Base-by-base conservation (phyloP, 2,329 filamentous ascomycete species). In the Drechslera avenae region DNA sequence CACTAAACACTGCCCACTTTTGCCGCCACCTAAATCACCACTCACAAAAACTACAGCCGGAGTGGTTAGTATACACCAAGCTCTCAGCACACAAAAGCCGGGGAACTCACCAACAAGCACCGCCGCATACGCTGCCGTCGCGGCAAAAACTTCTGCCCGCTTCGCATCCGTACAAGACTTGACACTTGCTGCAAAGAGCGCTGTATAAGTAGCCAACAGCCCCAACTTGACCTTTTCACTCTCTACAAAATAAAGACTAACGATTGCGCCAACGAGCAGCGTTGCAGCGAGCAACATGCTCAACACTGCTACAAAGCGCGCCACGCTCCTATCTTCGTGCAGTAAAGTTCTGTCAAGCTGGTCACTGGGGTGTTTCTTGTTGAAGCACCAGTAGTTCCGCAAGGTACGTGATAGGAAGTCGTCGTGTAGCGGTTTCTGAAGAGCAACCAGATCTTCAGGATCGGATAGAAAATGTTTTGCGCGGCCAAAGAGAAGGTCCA, bases 81-180 rank as follows among this genome's bases (percentile, higher is more conserved):
- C 5, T 21, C n/a, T 14, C 28, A 17, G 8, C 6, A 3, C 4
- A 3, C 14, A 14, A 9, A 16, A 3, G 16, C 6, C 9, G 19
- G 7, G 14, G 7, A n/a, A 36, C 42, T 13, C 19, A 45, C 33
- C 46, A 12, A 64, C 62, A 16, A 59, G 51, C 6, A 62, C 58
- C 14, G 61, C 62, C 2, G 60, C 62, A 35, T 64, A 66, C 3
- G 56, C 59, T 9, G 64, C 62, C 5, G 64, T 64, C 26, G 64
- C 54, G 14, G 57, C 62, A 43, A 67, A 66, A 3, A 68, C 51
- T n/a, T 66, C 63, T 3, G 55, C 53, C 19, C 59, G 50, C 40
- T 43, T 50, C 23, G 62, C 61, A 26, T 57, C 66, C 0, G 57
- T 63, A 28, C 62, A 55, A 6, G 62, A 16, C 3, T 41, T 43